Percentiles rank a stretch among this genome's conserved stretches.
Evolutionary conservation across 2,329 filamentous ascomycete species (phyloP).

Genomic region (Aspergillus nomiae): DNA sequence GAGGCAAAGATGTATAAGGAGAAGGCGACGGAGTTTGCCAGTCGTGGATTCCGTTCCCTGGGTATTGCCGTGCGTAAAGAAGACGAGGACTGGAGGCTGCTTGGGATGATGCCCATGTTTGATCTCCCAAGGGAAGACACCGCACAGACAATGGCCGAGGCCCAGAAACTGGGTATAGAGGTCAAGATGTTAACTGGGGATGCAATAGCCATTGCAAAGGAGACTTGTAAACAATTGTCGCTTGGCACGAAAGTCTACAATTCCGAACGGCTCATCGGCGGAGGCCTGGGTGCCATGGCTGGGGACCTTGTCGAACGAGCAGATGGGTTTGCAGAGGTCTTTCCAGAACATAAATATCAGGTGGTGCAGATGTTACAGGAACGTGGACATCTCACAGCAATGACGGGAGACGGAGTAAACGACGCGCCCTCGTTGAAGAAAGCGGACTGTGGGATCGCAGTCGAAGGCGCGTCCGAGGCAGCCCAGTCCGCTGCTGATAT

Average conservation of each 20-base stretch:
- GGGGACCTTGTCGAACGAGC: slow-evolving; percentile 75
- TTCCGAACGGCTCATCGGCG: slow-evolving; percentile 74
- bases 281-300: slow-evolving; percentile 72
- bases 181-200: slow-evolving; percentile 84
- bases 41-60: slow-evolving; percentile 76
- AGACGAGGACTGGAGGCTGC: slow-evolving; percentile 70
- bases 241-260: slow-evolving; percentile 80
- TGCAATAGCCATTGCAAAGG: slow-evolving; percentile 76
- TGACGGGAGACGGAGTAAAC: slow-evolving; percentile 76
- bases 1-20: slow-evolving; percentile 67
- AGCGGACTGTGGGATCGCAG: slow-evolving; percentile 72
- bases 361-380: slow-evolving; percentile 76
- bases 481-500: slow-evolving; percentile 74
- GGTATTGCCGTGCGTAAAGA: slow-evolving; percentile 78
- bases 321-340: slow-evolving; percentile 73
- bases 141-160: slow-evolving; percentile 74
- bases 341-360: slow-evolving; percentile 75
- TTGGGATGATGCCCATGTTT: slow-evolving; percentile 79
- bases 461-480: slow-evolving; percentile 71
- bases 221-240: slow-evolving; percentile 79
- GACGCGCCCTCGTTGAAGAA: slow-evolving; percentile 74
- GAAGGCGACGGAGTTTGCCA: slow-evolving; percentile 74
- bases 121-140: slow-evolving; percentile 79
- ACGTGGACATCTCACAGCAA: slow-evolving; percentile 70
- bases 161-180: slow-evolving; percentile 72